These are phyloP conservation scores for Trifolium subterraneum DNA, from an alignment of 306 rosid genomes.

Conservation along the genomic window DNA sequence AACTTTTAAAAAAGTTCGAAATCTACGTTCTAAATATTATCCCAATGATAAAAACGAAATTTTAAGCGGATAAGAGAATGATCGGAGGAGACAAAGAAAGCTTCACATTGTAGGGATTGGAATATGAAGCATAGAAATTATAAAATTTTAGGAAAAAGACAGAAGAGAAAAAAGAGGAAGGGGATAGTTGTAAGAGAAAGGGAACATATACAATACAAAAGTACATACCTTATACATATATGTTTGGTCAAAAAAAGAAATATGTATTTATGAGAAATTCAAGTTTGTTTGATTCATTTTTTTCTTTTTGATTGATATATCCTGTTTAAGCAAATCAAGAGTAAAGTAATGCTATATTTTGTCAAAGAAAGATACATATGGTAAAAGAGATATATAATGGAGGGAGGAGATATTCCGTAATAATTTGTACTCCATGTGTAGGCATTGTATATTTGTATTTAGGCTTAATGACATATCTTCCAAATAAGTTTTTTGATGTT, in stretches of 20 bases:
- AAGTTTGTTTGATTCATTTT: conserved; percentile 10
- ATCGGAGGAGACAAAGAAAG: no score
- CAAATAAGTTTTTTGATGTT: no score
- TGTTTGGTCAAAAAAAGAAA: not conserved
- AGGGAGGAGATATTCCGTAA: no score
- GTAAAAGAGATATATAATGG: no score
- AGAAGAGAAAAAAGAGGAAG: not conserved
- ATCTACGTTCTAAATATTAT: no score
- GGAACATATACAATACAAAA: not conserved
- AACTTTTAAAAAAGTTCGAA: no score
- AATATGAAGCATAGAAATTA: not conserved
- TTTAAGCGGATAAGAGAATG: no score
- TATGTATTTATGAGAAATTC: not conserved
- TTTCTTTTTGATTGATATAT: not conserved
- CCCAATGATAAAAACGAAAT: no score
- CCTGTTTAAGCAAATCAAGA: not conserved
- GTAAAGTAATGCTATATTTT: not conserved
- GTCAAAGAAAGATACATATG: not conserved
- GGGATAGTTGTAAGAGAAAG: not conserved
- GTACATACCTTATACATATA: no score
- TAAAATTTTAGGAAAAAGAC: not conserved
- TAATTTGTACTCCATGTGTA: no score
- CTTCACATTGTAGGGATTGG: not conserved
- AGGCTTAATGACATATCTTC: no score
- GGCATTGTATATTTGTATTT: no score